Conservation (phyloP, 129 eudicot genomes). For the Flaveria ramosissima region DNA sequence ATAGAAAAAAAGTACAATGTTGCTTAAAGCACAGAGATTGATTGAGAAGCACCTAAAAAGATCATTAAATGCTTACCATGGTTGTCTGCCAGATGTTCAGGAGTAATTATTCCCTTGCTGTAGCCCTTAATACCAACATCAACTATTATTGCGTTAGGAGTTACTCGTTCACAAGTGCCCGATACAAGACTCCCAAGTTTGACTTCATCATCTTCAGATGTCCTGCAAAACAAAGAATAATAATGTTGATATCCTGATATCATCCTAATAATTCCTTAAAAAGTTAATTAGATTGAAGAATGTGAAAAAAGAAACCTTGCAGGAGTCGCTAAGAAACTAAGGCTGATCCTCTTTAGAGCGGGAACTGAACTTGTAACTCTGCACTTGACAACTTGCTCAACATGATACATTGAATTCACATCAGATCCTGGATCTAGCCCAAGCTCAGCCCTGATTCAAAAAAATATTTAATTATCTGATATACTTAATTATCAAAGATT, state of each 20-base stretch:
- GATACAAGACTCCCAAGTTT: conserved; percentile 80
- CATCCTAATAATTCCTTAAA: conserved; percentile 6
- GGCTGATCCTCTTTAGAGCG: conserved; percentile 63
- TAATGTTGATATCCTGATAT: conserved; percentile 7
- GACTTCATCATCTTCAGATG: conserved; percentile 51
- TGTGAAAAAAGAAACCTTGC: conserved; percentile 46
- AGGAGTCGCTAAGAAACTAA: conserved; percentile 70
- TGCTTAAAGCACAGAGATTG: not conserved
- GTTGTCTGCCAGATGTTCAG: conserved; percentile 89
- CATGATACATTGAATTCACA: conserved; percentile 70
- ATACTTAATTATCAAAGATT: not conserved
- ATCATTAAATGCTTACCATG: conserved; percentile 48
- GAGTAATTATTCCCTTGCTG: conserved; percentile 66
- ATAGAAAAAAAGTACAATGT: not conserved
- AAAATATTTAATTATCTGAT: conserved; percentile 20
- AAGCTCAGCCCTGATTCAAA: conserved; percentile 71
- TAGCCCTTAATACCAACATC: conserved; percentile 55
- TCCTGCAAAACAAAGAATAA: conserved; percentile 39
- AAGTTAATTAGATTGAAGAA: not conserved
- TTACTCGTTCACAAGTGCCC: conserved; percentile 70
- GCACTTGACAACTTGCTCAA: conserved; percentile 92
- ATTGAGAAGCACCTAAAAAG: not conserved
- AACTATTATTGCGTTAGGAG: conserved; percentile 55
- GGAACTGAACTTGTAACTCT: conserved; percentile 82
- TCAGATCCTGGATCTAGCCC: conserved; percentile 83